Conservation (phyloP, 2,329 filamentous ascomycete species). For the Mollisia scopiformis region DNA sequence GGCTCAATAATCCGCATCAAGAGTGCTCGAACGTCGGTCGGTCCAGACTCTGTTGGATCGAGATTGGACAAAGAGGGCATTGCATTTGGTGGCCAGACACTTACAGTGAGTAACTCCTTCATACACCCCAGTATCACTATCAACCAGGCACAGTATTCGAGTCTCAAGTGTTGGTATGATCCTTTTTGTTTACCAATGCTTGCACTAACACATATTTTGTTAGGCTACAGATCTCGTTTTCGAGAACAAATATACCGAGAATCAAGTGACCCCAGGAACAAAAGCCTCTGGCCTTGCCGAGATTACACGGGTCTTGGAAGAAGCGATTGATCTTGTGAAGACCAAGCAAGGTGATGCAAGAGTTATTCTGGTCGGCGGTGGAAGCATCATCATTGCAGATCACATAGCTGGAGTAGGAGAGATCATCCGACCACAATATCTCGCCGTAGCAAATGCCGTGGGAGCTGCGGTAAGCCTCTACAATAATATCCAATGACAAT, state of each 20-base stretch:
- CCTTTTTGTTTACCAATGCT: background rate
- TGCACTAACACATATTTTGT: slow-evolving; percentile 24
- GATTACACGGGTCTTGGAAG: slow-evolving; percentile 49
- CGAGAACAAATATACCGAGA: slow-evolving; percentile 6
- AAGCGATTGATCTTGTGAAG: slow-evolving; percentile 58
- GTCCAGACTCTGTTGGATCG: slow-evolving; percentile 59
- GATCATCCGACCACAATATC: slow-evolving; percentile 53
- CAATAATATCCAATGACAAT: too few relatives aligned
- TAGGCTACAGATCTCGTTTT: slow-evolving; percentile 33
- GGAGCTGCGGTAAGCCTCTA: slow-evolving; percentile 60
- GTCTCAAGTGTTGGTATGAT: background rate
- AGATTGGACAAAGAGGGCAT: slow-evolving; percentile 49
- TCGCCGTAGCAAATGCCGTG: slow-evolving; percentile 62
- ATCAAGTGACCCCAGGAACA: slow-evolving; percentile 15
- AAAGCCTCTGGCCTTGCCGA: slow-evolving; percentile 25
- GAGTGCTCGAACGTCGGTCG: slow-evolving; percentile 55
- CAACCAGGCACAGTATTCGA: background rate
- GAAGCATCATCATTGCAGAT: slow-evolving; percentile 50
- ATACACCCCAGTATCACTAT: background rate
- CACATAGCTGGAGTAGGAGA: slow-evolving; percentile 53
- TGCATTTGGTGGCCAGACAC: slow-evolving; percentile 54
- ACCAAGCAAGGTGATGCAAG: slow-evolving; percentile 54
- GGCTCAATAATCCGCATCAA: slow-evolving; percentile 46
- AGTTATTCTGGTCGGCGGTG: slow-evolving; percentile 60
- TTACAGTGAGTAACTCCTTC: slow-evolving; percentile 49